phyloP scores from a whole-genome alignment of 805 yeast species.

The Nakazawaea wickerhamii region DNA sequence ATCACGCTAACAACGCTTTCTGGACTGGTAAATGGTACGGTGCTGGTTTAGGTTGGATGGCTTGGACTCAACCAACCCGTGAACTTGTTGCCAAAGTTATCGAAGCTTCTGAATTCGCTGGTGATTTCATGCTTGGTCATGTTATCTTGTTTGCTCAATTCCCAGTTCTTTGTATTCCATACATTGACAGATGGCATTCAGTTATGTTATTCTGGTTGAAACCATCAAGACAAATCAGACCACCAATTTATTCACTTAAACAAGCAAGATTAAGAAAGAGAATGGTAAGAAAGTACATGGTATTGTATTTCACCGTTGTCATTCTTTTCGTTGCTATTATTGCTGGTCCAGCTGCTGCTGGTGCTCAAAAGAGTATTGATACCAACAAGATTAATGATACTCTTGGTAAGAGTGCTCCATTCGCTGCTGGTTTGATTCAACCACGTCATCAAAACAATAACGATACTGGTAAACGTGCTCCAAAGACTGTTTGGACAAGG shows the following conservation, averaged over 20 bases:
- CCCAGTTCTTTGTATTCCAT: constrained; percentile 82
- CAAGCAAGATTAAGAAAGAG: constrained; percentile 95
- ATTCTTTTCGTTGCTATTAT: constrained; percentile 68
- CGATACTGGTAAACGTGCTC: constrained; percentile 65
- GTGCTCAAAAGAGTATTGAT: constrained; percentile 37
- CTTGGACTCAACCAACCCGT: constrained; percentile 93
- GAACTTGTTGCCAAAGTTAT: constrained; percentile 92
- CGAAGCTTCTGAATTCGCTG: constrained; percentile 93
- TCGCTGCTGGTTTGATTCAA: constrained; percentile 71
- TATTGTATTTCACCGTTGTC: constrained; percentile 69
- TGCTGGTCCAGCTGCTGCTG: constrained; percentile 88
- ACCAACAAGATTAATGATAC: constrained; percentile 21
- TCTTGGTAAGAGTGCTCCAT: constrained; percentile 21
- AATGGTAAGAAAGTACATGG: constrained; percentile 91
- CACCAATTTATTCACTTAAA: constrained; percentile 94
- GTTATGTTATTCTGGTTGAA: constrained; percentile 98
- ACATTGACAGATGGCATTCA: constrained; percentile 95
- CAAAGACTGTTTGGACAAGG: constrained; percentile 36
- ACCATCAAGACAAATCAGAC: constrained; percentile 94
- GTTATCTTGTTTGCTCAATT: constrained; percentile 79
- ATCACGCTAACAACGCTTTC: constrained; percentile 95
- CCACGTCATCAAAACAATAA: constrained; percentile 79
- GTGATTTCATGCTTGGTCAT: constrained; percentile 94
- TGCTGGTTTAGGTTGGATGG: constrained; percentile 86
- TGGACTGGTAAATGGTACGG: constrained; percentile 99